Base-by-base conservation (phyloP, 441 rosid genomes). In the Geranium incanum region DNA sequence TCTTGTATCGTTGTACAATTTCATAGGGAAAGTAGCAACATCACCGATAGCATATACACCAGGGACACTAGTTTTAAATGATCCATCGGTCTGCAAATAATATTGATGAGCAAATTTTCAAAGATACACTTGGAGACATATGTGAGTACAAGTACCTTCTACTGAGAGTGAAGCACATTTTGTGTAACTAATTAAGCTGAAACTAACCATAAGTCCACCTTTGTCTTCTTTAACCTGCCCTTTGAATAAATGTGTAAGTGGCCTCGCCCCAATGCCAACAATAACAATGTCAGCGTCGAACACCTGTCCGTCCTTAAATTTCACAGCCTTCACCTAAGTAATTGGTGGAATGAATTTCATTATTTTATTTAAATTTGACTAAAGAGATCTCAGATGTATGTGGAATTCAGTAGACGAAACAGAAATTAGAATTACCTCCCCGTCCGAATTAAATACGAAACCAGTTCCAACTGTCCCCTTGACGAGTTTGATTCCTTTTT, bases 391-490 rank as follows among this genome's bases (percentile, higher is more conserved):
- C 5, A 39, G 2, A 4, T 4, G 43, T 39, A 5, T 7, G 8
- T 39, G 8, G 5, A 7, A 39, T 4, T 39, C 8, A 7, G 43
- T 39, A 39, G 43, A 39, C 8, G 43, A 39, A 39, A 39, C 43
- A 39, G 43, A 39, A 39, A 7, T 39, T 39, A 39, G 43, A 71
- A 72, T 83, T 77, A 86, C 98, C 90, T 91, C 97, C 78, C 97
- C 97, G 69, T 79, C 83, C n/a, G 94, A 76, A 73, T 94, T 82
- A 55, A 95, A 71, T 13, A 85, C 86, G 68, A 94, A 94, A 11
- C 97, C 99, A 84, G 81, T 83, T 8, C 97, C 98, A 43, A 92
- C 98, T 38, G 97, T 94, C 74, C 98, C 98, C 83, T 94, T 94
- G 36, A 94, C 79, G 76, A 94, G 92, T 48, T 87, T 79, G 71